A percentile compares a stretch with the other conserved stretches of the same genome.
These are phyloP conservation scores for Cyberlindnera xylosilytica DNA, from an alignment of 805 yeast species.

Conservation along the genomic window DNA sequence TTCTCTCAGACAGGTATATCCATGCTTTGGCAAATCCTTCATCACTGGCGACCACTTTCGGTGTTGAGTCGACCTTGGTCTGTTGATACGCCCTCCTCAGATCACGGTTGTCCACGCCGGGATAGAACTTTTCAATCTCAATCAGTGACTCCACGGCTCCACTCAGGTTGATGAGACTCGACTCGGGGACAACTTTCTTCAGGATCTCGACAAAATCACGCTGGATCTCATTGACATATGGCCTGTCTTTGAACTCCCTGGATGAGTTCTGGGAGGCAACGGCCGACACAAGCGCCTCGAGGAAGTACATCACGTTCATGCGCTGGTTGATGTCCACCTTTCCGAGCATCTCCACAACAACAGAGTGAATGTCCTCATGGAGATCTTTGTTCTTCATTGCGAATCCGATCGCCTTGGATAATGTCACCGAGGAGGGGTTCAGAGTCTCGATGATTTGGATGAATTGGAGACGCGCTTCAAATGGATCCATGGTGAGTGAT, in stretches of 20 bases:
- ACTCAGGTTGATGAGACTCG: constrained; percentile 20
- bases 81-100: constrained; percentile 2
- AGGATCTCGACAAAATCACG: constrained; percentile 34
- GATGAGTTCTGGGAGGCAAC: constrained; percentile 20
- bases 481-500: constrained; percentile 65
- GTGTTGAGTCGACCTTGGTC: constrained; percentile 4
- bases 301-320: constrained; percentile 63
- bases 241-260: constrained; percentile 9
- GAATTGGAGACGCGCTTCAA: constrained; percentile 79
- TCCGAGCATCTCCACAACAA: constrained; percentile 58
- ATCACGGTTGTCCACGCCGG: constrained; percentile 7
- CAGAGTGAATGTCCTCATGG: constrained; percentile 66
- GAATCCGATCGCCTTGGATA: constrained; percentile 32
- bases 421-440: constrained; percentile 58
- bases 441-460: constrained; percentile 60
- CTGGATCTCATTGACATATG: constrained; percentile 28
- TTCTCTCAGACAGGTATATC: constrained; percentile 20
- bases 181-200: constrained; percentile 34
- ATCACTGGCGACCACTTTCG: constrained; percentile 1
- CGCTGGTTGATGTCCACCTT: constrained; percentile 55
- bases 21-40: constrained; percentile 23
- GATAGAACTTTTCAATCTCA: constrained; percentile 18
- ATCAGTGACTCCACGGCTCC: constrained; percentile 20
- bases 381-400: constrained; percentile 55
- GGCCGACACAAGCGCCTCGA: constrained; percentile 55